These are phyloP conservation scores for Amanita muscaria DNA, from an alignment of 768 basidiomycete genomes.

Conservation along the genomic window DNA sequence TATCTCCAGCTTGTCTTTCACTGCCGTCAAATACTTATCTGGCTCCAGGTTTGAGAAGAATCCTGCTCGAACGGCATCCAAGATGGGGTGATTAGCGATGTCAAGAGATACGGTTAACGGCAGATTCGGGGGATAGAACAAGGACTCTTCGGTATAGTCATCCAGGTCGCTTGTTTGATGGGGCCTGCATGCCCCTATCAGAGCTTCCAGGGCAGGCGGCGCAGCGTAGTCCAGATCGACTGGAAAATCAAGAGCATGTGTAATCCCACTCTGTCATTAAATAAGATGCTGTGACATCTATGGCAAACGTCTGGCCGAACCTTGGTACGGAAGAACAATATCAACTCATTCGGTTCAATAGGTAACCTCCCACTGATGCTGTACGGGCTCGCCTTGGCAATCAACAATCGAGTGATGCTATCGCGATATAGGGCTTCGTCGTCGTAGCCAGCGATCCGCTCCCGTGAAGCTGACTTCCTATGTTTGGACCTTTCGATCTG, in stretches of 20 bases:
- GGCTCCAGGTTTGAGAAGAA: conserved; percentile 64
- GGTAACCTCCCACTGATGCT: conserved; percentile 62
- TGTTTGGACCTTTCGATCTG: conserved; percentile 51
- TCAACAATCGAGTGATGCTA: conserved; percentile 45
- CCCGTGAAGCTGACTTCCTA: conserved; percentile 22
- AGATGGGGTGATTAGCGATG: conserved; percentile 72
- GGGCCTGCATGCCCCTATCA: conserved; percentile 66
- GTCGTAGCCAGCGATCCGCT: conserved; percentile 24
- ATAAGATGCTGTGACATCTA: background rate
- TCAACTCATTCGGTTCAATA: conserved; percentile 55
- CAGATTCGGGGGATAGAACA: conserved; percentile 65
- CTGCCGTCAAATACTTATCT: conserved; percentile 61
- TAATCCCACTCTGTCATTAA: conserved; percentile 53
- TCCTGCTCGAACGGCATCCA: conserved; percentile 62
- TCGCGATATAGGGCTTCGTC: conserved; percentile 47
- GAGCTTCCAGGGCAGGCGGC: conserved; percentile 70
- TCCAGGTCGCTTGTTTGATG: conserved; percentile 47
- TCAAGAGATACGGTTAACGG: conserved; percentile 72
- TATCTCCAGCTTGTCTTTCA: conserved; percentile 65
- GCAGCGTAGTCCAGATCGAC: conserved; percentile 67
- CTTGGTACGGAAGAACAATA: conserved; percentile 75
- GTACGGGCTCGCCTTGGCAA: conserved; percentile 53
- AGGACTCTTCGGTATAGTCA: conserved; percentile 51
- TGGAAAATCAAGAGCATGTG: conserved; percentile 76
- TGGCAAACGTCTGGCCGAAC: conserved; percentile 25